Evolutionary conservation across 1,284 basidiomycete genomes (phyloP).

Genomic region (Kalmanozyma brasiliensis): DNA sequence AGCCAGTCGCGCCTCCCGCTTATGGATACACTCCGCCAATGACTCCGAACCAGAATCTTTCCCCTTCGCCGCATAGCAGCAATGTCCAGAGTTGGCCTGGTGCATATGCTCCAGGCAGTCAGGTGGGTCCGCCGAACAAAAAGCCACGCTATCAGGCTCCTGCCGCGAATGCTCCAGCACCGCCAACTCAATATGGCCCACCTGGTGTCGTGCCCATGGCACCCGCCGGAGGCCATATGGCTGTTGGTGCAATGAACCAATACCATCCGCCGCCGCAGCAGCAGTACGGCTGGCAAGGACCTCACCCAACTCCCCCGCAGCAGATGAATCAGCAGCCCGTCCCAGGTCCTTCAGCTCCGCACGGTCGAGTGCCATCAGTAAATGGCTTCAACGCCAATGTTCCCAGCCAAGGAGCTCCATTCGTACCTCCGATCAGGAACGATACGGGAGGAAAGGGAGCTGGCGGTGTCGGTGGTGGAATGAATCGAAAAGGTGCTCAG

Average conservation of each 20-base stretch:
- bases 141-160: conserved; percentile 33
- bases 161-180: conserved; percentile 5
- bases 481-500: conserved; percentile 23
- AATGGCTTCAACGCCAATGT: conserved; percentile 11
- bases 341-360: conserved; percentile 13
- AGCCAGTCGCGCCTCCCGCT: conserved; percentile 14
- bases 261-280: conserved; percentile 26
- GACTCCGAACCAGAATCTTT: conserved; percentile 16
- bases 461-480: conserved; percentile 5
- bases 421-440: conserved; percentile 4
- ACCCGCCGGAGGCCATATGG: conserved; percentile 1
- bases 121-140: conserved; percentile 35
- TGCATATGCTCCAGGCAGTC: conserved; percentile 22
- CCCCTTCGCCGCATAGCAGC: conserved; percentile 1
- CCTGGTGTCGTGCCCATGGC: conserved; percentile 10
- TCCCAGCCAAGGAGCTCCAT: conserved; percentile 2
- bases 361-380: conserved; percentile 15
- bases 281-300: conserved; percentile 34
- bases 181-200: conserved; percentile 6
- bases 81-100: conserved; percentile 26
- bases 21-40: conserved; percentile 21
- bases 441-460: conserved; percentile 4
- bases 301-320: conserved; percentile 10
- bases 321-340: conserved; percentile 20
- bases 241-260: conserved; percentile 1